Percentiles rank a stretch among this genome's conserved stretches.
phyloP scores from a whole-genome alignment of 2,329 filamentous ascomycete genomes.

The Aureobasidium sp. region DNA sequence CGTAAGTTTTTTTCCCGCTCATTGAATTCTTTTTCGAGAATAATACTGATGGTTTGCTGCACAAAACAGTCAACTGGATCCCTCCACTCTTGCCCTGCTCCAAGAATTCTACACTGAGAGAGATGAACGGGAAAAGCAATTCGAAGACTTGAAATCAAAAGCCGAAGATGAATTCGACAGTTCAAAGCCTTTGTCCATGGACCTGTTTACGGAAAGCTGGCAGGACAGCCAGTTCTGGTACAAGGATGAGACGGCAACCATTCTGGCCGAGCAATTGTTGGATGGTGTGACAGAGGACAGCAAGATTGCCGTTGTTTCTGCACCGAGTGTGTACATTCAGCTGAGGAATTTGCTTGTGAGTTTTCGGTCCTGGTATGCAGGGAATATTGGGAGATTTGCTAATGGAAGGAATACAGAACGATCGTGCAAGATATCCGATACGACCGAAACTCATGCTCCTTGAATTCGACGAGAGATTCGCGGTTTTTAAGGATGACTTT shows the following conservation, averaged over 20 bases:
- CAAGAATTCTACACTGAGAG: constrained; percentile 67
- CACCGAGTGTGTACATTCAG: constrained; percentile 69
- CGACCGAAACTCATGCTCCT: constrained; percentile 57
- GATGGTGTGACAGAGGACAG: constrained; percentile 49
- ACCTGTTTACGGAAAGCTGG: constrained; percentile 71
- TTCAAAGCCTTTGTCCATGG: constrained; percentile 47
- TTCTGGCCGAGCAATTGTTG: constrained; percentile 58
- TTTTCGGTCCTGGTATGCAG: neutral
- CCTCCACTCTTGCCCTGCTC: constrained; percentile 58
- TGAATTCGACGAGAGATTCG: constrained; percentile 67
- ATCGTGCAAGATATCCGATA: constrained; percentile 18
- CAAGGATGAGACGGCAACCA: constrained; percentile 59
- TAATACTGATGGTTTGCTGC: neutral
- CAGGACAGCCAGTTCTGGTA: constrained; percentile 78
- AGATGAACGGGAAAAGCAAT: constrained; percentile 56
- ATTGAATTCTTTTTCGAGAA: too few species aligned
- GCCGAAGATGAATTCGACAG: constrained; percentile 47
- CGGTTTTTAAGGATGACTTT: constrained; percentile 68
- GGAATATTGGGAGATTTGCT: neutral
- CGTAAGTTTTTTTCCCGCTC: constrained; percentile 7
- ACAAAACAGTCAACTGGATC: constrained; percentile 50
- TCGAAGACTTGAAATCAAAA: constrained; percentile 57
- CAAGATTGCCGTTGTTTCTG: constrained; percentile 61
- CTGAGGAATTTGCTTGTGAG: constrained; percentile 61
- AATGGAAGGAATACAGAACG: neutral